These are phyloP conservation scores for Xylariaceae sp. DNA, from an alignment of 2,329 filamentous ascomycete genomes.

Conservation along the genomic window DNA sequence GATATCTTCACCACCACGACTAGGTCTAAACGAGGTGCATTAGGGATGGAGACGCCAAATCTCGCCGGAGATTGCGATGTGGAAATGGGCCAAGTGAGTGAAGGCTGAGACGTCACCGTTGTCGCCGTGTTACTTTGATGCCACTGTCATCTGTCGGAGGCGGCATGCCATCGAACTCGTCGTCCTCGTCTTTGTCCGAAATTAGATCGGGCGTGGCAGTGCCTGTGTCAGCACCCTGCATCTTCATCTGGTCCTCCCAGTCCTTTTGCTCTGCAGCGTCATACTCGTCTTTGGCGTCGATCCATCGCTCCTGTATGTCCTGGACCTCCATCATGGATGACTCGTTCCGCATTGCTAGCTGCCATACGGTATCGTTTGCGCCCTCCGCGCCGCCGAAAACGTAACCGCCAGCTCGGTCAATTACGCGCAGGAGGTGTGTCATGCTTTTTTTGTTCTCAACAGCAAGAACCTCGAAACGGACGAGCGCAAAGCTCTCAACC, in stretches of 20 bases:
- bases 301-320: constrained; percentile 94
- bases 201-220: constrained; percentile 35
- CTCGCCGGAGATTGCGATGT: constrained; percentile 45
- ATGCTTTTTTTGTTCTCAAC: constrained; percentile 97
- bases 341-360: constrained; percentile 82
- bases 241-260: constrained; percentile 71
- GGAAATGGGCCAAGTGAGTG: constrained; percentile 29
- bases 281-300: constrained; percentile 84
- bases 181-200: constrained; percentile 32
- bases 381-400: constrained; percentile 88
- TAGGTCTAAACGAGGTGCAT: constrained; percentile 17
- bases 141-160: constrained; percentile 54
- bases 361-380: constrained; percentile 96
- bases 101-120: constrained; percentile 45
- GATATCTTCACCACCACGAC: constrained; percentile 38
- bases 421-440: constrained; percentile 84
- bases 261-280: constrained; percentile 75
- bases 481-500: constrained; percentile 85
- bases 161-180: constrained; percentile 52
- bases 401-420: constrained; percentile 91
- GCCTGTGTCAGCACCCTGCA: constrained; percentile 35
- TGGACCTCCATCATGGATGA: constrained; percentile 73
- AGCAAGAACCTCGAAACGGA: constrained; percentile 88
- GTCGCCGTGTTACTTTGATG: constrained; percentile 69
- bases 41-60: constrained; percentile 35